phyloP scores from a whole-genome alignment of 139 green algal species.

The Chlorella sp. region DNA sequence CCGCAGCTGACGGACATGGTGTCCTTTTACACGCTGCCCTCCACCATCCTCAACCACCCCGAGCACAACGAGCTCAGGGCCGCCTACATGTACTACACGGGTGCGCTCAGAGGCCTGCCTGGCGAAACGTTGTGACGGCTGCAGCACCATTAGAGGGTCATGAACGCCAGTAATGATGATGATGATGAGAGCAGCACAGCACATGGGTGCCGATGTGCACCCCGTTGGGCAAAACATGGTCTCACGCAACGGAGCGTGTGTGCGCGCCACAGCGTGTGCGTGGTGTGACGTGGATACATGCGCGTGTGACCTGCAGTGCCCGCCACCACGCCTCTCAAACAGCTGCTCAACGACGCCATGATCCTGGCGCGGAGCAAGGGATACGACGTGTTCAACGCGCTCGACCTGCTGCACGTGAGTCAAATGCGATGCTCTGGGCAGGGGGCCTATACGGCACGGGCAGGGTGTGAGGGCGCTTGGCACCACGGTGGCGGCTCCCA shows the following conservation, averaged over 20 bases:
- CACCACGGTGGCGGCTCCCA: neutral
- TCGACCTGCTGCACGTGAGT: slow-evolving; percentile 81
- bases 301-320: slow-evolving; percentile 17
- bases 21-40: slow-evolving; percentile 94
- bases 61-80: slow-evolving; percentile 77
- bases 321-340: slow-evolving; percentile 14
- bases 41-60: slow-evolving; percentile 78
- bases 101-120: no score
- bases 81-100: slow-evolving; percentile 96
- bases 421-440: neutral
- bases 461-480: neutral
- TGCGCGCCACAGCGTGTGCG: no score
- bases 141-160: no score
- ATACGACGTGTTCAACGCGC: slow-evolving; percentile 98
- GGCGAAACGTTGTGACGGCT: no score
- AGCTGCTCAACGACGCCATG: slow-evolving; percentile 80
- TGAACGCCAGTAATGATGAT: no score
- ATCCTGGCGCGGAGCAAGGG: slow-evolving; percentile 65
- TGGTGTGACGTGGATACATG: no score
- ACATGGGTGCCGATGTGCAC: no score
- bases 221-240: no score
- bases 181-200: no score
- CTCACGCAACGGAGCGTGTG: no score
- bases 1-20: slow-evolving; percentile 82
- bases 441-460: neutral